phyloP scores from a whole-genome alignment of 1,284 basidiomycete species.

The Grifola frondosa region DNA sequence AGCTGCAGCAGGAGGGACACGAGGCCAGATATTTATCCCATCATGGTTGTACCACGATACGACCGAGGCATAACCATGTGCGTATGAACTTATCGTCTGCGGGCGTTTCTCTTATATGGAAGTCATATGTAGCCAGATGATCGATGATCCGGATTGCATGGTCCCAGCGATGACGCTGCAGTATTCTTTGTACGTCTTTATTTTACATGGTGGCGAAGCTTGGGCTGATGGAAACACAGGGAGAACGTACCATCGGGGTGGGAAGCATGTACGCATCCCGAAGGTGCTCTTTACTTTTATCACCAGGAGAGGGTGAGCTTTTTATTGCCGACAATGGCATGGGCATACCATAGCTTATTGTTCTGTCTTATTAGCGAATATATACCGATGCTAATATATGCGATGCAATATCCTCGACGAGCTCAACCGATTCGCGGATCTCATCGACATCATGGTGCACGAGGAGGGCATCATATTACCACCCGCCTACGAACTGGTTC shows the following conservation, averaged over 20 bases:
- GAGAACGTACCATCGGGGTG: slow-evolving; percentile 20
- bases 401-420: slow-evolving; percentile 11
- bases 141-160: too few relatives aligned
- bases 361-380: slow-evolving; percentile 14
- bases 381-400: slow-evolving; percentile 30
- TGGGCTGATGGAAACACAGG: too few relatives aligned
- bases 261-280: slow-evolving; percentile 26
- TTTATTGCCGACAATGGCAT: background rate
- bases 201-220: too few relatives aligned
- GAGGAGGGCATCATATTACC: slow-evolving; percentile 9
- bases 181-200: slow-evolving; percentile 12
- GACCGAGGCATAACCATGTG: slow-evolving; percentile 18
- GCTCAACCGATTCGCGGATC: slow-evolving; percentile 17
- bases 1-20: slow-evolving; percentile 5
- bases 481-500: slow-evolving; percentile 21
- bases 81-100: background rate
- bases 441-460: slow-evolving; percentile 8
- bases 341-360: background rate
- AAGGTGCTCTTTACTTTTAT: slow-evolving; percentile 30
- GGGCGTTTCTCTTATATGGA: background rate
- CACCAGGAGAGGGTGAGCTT: slow-evolving; percentile 20
- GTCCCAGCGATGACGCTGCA: slow-evolving; percentile 15
- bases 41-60: slow-evolving; percentile 17
- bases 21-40: slow-evolving; percentile 20
- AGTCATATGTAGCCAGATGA: too few relatives aligned